Percentiles rank a stretch among this genome's conserved stretches.
These are phyloP conservation scores for Sequoiadendron giganteum DNA, from an alignment of 75 land plant species.

Conservation along the genomic window DNA sequence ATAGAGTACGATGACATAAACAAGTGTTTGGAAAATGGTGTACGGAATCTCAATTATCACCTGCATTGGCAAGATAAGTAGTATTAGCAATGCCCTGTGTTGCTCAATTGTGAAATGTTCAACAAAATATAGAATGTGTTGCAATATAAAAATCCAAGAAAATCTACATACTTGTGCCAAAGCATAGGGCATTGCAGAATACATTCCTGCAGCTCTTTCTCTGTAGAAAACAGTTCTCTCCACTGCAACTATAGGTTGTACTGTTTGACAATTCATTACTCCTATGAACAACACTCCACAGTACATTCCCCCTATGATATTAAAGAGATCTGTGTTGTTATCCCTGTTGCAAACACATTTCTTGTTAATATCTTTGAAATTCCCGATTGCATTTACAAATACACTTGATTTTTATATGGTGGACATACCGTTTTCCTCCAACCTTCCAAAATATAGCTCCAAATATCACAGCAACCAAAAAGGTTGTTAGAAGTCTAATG, in stretches of 20 bases:
- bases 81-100: neutral
- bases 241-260: conserved; percentile 76
- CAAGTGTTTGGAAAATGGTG: conserved; percentile 26
- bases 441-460: conserved; percentile 35
- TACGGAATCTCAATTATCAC: conserved; percentile 49
- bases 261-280: conserved; percentile 72
- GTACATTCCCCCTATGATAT: conserved; percentile 70
- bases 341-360: conserved; percentile 14
- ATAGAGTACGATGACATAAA: conserved; percentile 28
- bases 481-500: conserved; percentile 32
- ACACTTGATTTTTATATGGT: neutral
- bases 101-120: neutral
- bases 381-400: neutral
- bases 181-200: conserved; percentile 91
- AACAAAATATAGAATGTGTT: neutral
- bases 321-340: conserved; percentile 32
- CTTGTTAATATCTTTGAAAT: neutral
- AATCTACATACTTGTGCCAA: conserved; percentile 61
- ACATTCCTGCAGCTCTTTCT: conserved; percentile 95
- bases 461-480: conserved; percentile 29
- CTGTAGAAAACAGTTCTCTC: conserved; percentile 84
- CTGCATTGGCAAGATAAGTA: conserved; percentile 13
- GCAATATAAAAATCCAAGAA: neutral
- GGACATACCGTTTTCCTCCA: conserved; percentile 27
- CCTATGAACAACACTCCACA: conserved; percentile 80